Conservation (phyloP, 345 rosid species). For the Lepidium sativum region DNA sequence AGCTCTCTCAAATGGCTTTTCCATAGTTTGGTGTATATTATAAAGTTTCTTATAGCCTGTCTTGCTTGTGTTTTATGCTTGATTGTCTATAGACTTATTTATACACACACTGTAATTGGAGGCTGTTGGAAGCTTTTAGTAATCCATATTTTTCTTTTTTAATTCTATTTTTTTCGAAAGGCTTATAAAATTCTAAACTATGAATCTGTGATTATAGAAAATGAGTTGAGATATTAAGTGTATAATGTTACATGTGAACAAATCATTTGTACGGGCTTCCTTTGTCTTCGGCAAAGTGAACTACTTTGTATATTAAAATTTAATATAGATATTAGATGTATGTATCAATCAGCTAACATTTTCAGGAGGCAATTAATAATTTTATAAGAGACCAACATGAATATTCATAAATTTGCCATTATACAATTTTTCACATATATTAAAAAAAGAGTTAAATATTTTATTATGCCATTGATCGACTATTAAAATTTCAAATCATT, state of each 20-base stretch:
- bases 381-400: too few relatives aligned
- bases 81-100: slow-evolving; percentile 12
- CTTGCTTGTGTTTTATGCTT: slow-evolving; percentile 12
- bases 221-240: slow-evolving; percentile 13
- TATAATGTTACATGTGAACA: slow-evolving; percentile 44
- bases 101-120: slow-evolving; percentile 3
- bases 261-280: slow-evolving; percentile 72
- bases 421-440: too few relatives aligned
- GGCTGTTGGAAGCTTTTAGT: background rate
- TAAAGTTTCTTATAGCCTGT: slow-evolving; percentile 6
- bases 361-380: too few relatives aligned
- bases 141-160: background rate
- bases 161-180: too few relatives aligned
- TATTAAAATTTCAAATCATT: too few relatives aligned
- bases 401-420: too few relatives aligned
- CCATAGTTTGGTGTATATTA: slow-evolving; percentile 17
- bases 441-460: too few relatives aligned
- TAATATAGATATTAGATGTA: too few relatives aligned
- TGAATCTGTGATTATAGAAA: background rate
- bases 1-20: slow-evolving; percentile 12
- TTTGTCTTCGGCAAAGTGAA: slow-evolving; percentile 36
- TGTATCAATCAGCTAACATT: too few relatives aligned
- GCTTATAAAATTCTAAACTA: too few relatives aligned
- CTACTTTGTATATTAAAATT: background rate
- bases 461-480: too few relatives aligned